Percentiles rank a stretch among this genome's conserved stretches.
These are phyloP conservation scores for Carallia pectinifolia DNA, from an alignment of 345 rosid species.

Conservation along the genomic window DNA sequence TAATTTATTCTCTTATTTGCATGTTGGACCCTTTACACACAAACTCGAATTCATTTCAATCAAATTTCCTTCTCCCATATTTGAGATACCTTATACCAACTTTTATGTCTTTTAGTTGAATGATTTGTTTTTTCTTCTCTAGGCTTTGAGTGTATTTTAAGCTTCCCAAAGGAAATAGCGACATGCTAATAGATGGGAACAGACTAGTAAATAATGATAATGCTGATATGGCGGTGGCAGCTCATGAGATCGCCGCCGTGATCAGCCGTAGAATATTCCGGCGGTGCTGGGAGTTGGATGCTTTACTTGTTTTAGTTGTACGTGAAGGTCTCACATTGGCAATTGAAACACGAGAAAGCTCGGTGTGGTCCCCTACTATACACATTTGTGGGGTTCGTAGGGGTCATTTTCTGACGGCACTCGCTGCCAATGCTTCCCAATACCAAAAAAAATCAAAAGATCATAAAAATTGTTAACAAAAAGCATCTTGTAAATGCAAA, in stretches of 20 bases:
- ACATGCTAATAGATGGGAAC: background rate
- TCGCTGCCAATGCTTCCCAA: constrained; percentile 9
- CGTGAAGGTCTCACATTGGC: constrained; percentile 5
- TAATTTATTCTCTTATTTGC: too few relatives aligned
- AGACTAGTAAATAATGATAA: background rate
- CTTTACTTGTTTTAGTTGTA: too few relatives aligned
- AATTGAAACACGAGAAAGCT: background rate
- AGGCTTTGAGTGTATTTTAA: constrained; percentile 20
- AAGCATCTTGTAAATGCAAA: too few relatives aligned
- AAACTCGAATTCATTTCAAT: too few relatives aligned
- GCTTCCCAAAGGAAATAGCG: constrained; percentile 7
- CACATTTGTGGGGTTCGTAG: constrained; percentile 20
- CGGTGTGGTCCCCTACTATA: background rate
- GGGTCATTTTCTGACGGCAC: constrained; percentile 23
- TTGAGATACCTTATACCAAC: too few relatives aligned
- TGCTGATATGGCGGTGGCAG: constrained; percentile 3
- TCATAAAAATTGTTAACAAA: background rate
- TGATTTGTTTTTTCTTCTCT: background rate
- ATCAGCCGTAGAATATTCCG: constrained; percentile 17
- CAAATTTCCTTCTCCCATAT: too few relatives aligned
- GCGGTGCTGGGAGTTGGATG: background rate
- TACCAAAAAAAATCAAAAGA: too few relatives aligned
- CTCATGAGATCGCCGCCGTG: background rate
- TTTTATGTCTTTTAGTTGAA: too few relatives aligned
- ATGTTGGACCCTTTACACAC: too few relatives aligned